These are phyloP conservation scores for Kodamaea restingae DNA, from an alignment of 805 yeast species.

Conservation along the genomic window DNA sequence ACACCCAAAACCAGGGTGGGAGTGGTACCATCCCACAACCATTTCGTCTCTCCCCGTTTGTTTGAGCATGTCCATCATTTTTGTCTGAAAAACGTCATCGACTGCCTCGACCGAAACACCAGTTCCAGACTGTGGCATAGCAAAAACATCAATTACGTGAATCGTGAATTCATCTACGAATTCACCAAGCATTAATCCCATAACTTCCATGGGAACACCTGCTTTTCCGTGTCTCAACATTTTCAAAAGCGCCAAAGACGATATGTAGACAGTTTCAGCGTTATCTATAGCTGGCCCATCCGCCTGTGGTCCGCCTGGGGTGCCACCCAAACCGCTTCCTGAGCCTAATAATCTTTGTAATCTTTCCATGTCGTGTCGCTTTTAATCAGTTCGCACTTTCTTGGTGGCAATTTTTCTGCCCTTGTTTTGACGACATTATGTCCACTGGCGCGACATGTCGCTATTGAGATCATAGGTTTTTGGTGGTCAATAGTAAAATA, in stretches of 20 bases:
- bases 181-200: constrained; percentile 99
- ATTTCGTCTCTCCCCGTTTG: constrained; percentile 99
- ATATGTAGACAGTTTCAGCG: constrained; percentile 93
- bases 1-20: constrained; percentile 97
- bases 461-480: not conserved
- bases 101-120: constrained; percentile 99
- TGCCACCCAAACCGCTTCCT: constrained; percentile 42
- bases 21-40: constrained; percentile 99
- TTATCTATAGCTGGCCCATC: constrained; percentile 89
- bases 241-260: constrained; percentile 89
- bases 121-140: constrained; percentile 98
- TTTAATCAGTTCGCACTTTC: constrained; percentile 4
- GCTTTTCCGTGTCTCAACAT: constrained; percentile 98
- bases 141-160: constrained; percentile 96
- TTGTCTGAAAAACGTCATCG: constrained; percentile 97
- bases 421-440: not conserved
- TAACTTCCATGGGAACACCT: constrained; percentile 74
- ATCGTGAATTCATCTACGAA: constrained; percentile 96
- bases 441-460: not conserved
- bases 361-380: constrained; percentile 37
- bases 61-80: constrained; percentile 98
- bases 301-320: constrained; percentile 39
- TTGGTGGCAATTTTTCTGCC: constrained; percentile 3
- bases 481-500: not conserved
- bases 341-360: constrained; percentile 45